Evolutionary conservation across 805 yeast genomes (phyloP).

Genomic region (Pichia deserticola): DNA sequence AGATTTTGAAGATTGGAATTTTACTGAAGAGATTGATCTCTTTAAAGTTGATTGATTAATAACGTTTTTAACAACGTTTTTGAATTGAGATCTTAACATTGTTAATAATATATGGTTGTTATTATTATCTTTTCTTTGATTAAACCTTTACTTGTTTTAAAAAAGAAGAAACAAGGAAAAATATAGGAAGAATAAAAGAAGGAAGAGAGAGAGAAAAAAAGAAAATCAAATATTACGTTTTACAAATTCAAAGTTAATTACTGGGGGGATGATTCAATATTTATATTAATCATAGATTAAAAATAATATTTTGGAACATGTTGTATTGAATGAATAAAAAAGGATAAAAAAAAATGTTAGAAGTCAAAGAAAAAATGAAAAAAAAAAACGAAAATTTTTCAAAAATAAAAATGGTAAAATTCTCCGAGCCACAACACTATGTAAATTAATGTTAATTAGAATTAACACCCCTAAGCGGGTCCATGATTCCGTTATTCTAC

Average conservation of each 20-base stretch:
- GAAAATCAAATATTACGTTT: background rate
- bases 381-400: background rate
- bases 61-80: conserved; percentile 1
- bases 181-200: background rate
- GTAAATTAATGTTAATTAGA: no score
- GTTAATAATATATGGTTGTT: background rate
- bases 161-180: background rate
- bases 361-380: no score
- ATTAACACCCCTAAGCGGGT: no score
- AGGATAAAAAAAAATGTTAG: background rate
- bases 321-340: background rate
- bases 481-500: no score
- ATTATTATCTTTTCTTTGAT: background rate
- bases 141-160: background rate
- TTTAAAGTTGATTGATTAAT: background rate
- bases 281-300: background rate
- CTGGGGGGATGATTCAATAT: background rate
- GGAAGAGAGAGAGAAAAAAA: background rate
- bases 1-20: background rate
- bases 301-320: no score
- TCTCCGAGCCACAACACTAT: background rate
- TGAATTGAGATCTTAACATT: conserved; percentile 9
- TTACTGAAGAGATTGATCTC: background rate
- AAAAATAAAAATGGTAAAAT: background rate
- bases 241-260: no score